Evolutionary conservation across 305 asterid genomes (phyloP).

Genomic region (Ruellia speciosa): DNA sequence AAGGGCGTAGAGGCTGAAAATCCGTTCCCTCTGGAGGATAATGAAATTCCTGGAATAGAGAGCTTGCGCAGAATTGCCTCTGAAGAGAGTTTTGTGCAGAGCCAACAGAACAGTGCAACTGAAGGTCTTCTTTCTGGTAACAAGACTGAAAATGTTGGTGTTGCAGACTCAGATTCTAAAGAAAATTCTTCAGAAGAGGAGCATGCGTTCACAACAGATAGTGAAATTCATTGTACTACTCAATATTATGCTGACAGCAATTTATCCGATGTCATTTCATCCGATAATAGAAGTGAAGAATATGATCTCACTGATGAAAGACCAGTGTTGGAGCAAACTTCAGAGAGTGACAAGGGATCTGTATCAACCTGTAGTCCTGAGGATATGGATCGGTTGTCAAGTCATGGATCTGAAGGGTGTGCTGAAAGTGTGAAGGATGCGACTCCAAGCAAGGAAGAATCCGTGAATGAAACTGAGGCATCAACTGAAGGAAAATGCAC

Average conservation of each 20-base stretch:
- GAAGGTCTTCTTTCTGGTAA: constrained; percentile 29
- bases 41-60: constrained; percentile 24
- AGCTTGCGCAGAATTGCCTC: constrained; percentile 29
- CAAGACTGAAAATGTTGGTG: constrained; percentile 17
- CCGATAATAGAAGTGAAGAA: constrained; percentile 20
- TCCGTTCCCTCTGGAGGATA: constrained; percentile 20
- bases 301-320: constrained; percentile 24
- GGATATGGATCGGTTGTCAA: constrained; percentile 24
- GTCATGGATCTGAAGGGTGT: constrained; percentile 29
- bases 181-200: constrained; percentile 21
- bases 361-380: constrained; percentile 29
- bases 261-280: constrained; percentile 17
- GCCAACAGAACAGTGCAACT: constrained; percentile 26
- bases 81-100: constrained; percentile 29
- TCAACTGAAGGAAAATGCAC: constrained; percentile 16
- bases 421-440: constrained; percentile 18
- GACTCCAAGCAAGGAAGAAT: constrained; percentile 25
- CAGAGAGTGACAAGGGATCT: constrained; percentile 40
- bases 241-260: constrained; percentile 16
- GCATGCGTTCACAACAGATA: constrained; percentile 12
- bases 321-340: constrained; percentile 26
- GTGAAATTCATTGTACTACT: constrained; percentile 21
- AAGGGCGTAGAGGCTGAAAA: constrained; percentile 26
- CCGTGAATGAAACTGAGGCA: constrained; percentile 27
- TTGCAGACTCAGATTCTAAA: constrained; percentile 19